phyloP scores from a whole-genome alignment of 139 green algal species.

The Volvox reticuliferus region DNA sequence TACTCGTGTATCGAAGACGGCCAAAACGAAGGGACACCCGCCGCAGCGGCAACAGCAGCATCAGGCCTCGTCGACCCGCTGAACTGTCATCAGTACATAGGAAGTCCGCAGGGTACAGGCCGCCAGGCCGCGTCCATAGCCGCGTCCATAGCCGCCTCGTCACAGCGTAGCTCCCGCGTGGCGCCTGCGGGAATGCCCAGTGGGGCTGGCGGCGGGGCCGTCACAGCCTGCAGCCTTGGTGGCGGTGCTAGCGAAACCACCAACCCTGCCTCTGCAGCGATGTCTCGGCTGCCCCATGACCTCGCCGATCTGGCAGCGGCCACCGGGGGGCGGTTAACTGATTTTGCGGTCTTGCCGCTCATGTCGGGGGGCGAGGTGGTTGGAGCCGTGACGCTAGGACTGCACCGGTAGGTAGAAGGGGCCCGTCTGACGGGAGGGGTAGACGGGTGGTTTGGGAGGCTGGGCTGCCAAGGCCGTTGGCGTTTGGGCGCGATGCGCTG shows the following conservation, averaged over 20 bases:
- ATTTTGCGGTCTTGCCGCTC: slow-evolving; percentile 30
- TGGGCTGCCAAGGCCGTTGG: too few species aligned
- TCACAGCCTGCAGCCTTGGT: background rate
- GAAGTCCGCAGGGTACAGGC: background rate
- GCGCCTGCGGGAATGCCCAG: background rate
- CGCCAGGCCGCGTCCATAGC: background rate
- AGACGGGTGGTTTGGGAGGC: background rate
- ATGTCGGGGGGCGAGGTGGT: slow-evolving; percentile 28
- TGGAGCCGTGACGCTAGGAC: slow-evolving; percentile 12
- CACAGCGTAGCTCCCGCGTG: background rate
- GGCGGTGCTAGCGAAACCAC: background rate
- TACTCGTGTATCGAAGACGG: slow-evolving; percentile 1
- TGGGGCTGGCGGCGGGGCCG: background rate
- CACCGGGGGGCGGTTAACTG: background rate
- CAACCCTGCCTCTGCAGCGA: background rate
- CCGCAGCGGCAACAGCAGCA: background rate
- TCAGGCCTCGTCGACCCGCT: background rate
- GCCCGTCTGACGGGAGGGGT: background rate
- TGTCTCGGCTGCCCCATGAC: slow-evolving; percentile 11
- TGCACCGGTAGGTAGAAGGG: background rate
- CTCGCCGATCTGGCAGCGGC: slow-evolving; percentile 4
- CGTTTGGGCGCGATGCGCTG: too few species aligned
- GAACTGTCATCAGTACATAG: too few species aligned
- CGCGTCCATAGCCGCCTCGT: background rate
- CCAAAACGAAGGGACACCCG: background rate